Evolutionary conservation across 306 rosid genomes (phyloP).

Genomic region (Heteromeles arbutifolia): DNA sequence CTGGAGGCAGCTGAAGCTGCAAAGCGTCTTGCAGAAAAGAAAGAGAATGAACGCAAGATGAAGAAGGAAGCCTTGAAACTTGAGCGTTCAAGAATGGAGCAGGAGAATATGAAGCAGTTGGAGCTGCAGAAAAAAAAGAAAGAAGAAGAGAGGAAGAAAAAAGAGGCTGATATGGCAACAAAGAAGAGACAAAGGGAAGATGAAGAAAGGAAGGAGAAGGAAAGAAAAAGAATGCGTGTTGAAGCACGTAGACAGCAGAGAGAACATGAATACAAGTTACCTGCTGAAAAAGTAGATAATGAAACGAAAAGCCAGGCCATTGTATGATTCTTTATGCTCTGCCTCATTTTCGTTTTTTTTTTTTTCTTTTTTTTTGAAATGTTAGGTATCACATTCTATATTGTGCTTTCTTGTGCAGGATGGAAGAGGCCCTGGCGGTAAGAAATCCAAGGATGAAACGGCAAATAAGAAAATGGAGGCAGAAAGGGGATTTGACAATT

Average conservation of each 20-base stretch:
- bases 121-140: conserved; percentile 65
- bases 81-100: conserved; percentile 60
- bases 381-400: conserved; percentile 10
- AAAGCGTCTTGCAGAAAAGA: conserved; percentile 71
- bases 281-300: conserved; percentile 48
- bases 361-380: conserved; percentile 5
- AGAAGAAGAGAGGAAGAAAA: conserved; percentile 72
- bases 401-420: conserved; percentile 41
- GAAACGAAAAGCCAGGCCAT: conserved; percentile 28
- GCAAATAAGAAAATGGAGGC: conserved; percentile 25
- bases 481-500: conserved; percentile 12
- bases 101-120: conserved; percentile 48
- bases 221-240: conserved; percentile 61
- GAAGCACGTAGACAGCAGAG: conserved; percentile 58
- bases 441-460: conserved; percentile 33
- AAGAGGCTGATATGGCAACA: conserved; percentile 59
- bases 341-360: background rate
- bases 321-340: conserved; percentile 29
- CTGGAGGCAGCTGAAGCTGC: conserved; percentile 87
- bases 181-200: conserved; percentile 88
- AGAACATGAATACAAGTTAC: conserved; percentile 48
- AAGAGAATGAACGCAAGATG: conserved; percentile 82
- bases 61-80: conserved; percentile 72
- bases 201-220: conserved; percentile 70
- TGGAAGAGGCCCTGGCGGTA: conserved; percentile 34